Conservation (phyloP, 768 basidiomycete genomes). For the Suillus placidus region DNA sequence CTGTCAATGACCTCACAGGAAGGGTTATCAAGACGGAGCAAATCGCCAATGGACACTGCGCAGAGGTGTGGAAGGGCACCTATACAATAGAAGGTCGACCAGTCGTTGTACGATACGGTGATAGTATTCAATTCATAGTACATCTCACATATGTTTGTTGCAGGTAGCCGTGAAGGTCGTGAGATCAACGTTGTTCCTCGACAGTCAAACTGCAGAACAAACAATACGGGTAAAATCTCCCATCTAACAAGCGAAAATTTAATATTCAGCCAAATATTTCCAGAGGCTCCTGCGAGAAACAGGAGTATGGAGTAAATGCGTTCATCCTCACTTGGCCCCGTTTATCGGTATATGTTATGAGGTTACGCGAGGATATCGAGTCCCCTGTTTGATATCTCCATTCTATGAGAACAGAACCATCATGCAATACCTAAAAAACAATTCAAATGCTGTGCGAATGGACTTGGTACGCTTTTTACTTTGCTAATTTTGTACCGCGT, state of each 20-base stretch:
- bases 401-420: slow-evolving; percentile 65
- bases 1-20: not conserved
- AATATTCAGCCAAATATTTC: not conserved
- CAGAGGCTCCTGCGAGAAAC: slow-evolving; percentile 33
- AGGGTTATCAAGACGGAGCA: not conserved
- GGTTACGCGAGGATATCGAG: slow-evolving; percentile 13
- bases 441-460: slow-evolving; percentile 45
- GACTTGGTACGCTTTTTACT: slow-evolving; percentile 43
- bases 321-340: slow-evolving; percentile 27
- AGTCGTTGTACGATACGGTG: not conserved
- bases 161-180: not conserved
- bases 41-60: not conserved
- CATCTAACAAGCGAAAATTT: not conserved
- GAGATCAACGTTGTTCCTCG: not conserved
- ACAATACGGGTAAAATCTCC: not conserved
- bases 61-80: not conserved
- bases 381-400: slow-evolving; percentile 53
- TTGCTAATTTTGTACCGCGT: not conserved
- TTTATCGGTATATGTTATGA: slow-evolving; percentile 30
- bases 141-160: not conserved
- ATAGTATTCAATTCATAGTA: not conserved
- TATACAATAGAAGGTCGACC: not conserved
- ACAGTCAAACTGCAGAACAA: not conserved
- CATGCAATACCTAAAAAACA: slow-evolving; percentile 46
- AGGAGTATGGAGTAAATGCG: slow-evolving; percentile 27